Percentiles rank a stretch among this genome's conserved stretches.
These are phyloP conservation scores for Moesziomyces sp. DNA, from an alignment of 1,284 basidiomycete genomes.

Conservation along the genomic window DNA sequence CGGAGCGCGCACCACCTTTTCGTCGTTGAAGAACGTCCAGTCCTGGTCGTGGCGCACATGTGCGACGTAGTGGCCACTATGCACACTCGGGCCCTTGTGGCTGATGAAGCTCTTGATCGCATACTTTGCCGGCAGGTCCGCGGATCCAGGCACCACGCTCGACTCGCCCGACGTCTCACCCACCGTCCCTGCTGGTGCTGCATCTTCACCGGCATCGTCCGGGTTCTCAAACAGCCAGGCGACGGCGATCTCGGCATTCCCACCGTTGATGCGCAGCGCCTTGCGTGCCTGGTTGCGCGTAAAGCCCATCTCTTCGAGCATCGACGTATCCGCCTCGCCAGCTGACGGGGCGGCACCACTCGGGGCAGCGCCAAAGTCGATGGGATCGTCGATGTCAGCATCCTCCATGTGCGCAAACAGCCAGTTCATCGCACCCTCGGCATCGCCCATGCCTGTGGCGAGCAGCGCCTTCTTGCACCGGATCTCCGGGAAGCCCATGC, in stretches of 20 bases:
- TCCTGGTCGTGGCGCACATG: slow-evolving; percentile 73
- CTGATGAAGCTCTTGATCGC: slow-evolving; percentile 91
- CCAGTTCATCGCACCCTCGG: slow-evolving; percentile 93
- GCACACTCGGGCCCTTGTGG: slow-evolving; percentile 82
- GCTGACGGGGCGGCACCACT: background rate
- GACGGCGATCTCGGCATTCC: slow-evolving; percentile 84
- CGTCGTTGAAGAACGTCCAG: slow-evolving; percentile 58
- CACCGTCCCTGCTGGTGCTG: slow-evolving; percentile 2
- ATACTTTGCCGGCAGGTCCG: slow-evolving; percentile 78
- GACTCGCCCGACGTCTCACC: slow-evolving; percentile 5
- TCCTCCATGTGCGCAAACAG: slow-evolving; percentile 95
- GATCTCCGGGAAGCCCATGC: slow-evolving; percentile 64
- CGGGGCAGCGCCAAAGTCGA: slow-evolving; percentile 68
- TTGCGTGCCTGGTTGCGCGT: slow-evolving; percentile 84
- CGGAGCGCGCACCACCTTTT: slow-evolving; percentile 52
- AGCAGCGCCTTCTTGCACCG: slow-evolving; percentile 74
- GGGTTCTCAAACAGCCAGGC: slow-evolving; percentile 98
- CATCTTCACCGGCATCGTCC: slow-evolving; percentile 71
- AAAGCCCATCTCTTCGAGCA: slow-evolving; percentile 94
- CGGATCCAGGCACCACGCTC: slow-evolving; percentile 52
- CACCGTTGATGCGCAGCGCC: slow-evolving; percentile 84
- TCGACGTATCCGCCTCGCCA: slow-evolving; percentile 64
- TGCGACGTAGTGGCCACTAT: slow-evolving; percentile 90
- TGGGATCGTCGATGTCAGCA: slow-evolving; percentile 85
- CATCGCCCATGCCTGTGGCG: slow-evolving; percentile 79